These are phyloP conservation scores for Acacia acuminata DNA, from an alignment of 306 rosid species.

Conservation along the genomic window DNA sequence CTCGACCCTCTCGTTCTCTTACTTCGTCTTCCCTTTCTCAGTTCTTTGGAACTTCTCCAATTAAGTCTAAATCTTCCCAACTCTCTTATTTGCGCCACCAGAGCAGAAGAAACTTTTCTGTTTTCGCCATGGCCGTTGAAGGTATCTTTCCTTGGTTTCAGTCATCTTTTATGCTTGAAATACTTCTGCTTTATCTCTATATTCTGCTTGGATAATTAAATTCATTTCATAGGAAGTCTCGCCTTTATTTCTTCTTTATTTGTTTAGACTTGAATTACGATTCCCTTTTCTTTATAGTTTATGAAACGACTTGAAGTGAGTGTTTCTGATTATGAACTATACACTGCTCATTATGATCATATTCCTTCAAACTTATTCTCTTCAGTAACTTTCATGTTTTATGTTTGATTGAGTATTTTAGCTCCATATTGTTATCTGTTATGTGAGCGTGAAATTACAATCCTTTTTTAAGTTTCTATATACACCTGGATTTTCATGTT, in stretches of 20 bases:
- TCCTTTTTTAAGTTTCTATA: neutral
- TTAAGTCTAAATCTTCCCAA: constrained; percentile 38
- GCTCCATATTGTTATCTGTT: neutral
- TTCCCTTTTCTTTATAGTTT: neutral
- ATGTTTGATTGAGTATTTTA: neutral
- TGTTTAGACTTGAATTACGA: neutral
- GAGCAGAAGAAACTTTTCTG: constrained; percentile 53
- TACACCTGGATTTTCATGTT: constrained; percentile 18
- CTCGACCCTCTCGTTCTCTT: constrained; percentile 44
- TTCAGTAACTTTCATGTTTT: constrained; percentile 1
- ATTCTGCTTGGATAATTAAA: neutral
- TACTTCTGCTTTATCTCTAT: neutral
- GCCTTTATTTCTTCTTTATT: neutral
- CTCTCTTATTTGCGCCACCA: constrained; percentile 39
- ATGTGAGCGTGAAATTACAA: neutral
- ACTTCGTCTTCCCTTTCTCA: constrained; percentile 62
- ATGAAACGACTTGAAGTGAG: neutral
- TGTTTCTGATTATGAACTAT: neutral
- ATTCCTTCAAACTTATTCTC: constrained; percentile 1
- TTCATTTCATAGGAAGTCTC: neutral
- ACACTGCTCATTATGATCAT: neutral
- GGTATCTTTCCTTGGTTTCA: constrained; percentile 45
- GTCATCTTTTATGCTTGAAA: neutral
- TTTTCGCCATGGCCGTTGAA: constrained; percentile 78
- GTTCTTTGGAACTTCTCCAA: constrained; percentile 47